Base-by-base conservation (phyloP, 305 asterid species). In the Plantago coronopus region DNA sequence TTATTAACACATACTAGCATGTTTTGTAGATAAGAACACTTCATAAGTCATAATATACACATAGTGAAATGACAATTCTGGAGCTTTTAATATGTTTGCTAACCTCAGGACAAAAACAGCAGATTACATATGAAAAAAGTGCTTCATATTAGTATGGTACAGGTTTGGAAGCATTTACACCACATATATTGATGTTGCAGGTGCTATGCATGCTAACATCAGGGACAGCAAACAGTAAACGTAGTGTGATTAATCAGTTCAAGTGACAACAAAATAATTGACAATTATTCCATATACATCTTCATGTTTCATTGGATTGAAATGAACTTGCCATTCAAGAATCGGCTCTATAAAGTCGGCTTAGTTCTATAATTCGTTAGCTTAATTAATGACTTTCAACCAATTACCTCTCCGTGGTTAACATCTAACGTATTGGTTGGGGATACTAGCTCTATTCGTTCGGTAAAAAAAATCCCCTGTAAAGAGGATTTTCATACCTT, bases 261-360 rank as follows among this genome's bases (percentile, higher is more conserved):
- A 21, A 51, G 57, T 51, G 57, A 51, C 57, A 51, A 23, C 57
- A 20, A 20, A 20, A 49, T 21, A 19, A 49, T 16, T 49, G 20
- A 27, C 27, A 53, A 53, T 53, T 17, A 53, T 23, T 53, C 6
- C 11, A 53, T 16, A 19, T 22, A 49, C 20, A 18, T 19, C n/a
- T 15, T 47, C 17, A 22, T 49, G 31, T 49, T 49, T 11, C 1
- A 49, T 49, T 7, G 16, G 16, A 4, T 8, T 17, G 21, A 2
- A n/a, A 54, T 54, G 5, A 31, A 55, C 34, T 34, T 25, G 3
- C n/a, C 46, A 55, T 12, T 27, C 18, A 31, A 55, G 60, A 16
- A 8, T 31, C 14, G 40, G 42, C 19, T 17, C 57, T 51, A 38
- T 50, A 50, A 22, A 40, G 62, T 10, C 46, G 47, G 49, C 29